phyloP scores from a whole-genome alignment of 805 yeast genomes.

The Phaffomyces antillensis region DNA sequence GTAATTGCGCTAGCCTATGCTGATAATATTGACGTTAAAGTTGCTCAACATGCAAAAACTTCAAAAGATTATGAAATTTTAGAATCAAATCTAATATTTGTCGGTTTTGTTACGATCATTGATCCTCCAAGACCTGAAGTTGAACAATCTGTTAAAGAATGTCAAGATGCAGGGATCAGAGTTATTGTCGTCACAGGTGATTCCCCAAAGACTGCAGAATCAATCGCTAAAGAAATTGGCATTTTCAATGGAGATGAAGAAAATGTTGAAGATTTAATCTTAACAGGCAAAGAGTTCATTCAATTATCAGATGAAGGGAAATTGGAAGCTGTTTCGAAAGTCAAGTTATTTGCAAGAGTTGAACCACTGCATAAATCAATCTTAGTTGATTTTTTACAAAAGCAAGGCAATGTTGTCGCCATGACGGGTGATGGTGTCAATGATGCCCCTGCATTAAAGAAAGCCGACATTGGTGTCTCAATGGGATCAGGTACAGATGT shows the following conservation, averaged over 20 bases:
- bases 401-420: slow-evolving; percentile 46
- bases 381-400: slow-evolving; percentile 41
- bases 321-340: slow-evolving; percentile 36
- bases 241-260: slow-evolving; percentile 22
- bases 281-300: slow-evolving; percentile 34
- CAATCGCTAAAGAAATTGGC: slow-evolving; percentile 41
- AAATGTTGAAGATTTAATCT: slow-evolving; percentile 24
- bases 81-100: slow-evolving; percentile 25
- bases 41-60: slow-evolving; percentile 20
- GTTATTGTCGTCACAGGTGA: slow-evolving; percentile 49
- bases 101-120: slow-evolving; percentile 35
- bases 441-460: slow-evolving; percentile 57
- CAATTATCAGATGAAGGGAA: slow-evolving; percentile 29
- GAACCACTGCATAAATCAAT: slow-evolving; percentile 49
- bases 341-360: slow-evolving; percentile 45
- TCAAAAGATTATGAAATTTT: slow-evolving; percentile 33
- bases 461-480: slow-evolving; percentile 57
- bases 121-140: slow-evolving; percentile 40
- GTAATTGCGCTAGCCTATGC: slow-evolving; percentile 30
- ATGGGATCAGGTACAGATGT: slow-evolving; percentile 62
- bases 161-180: slow-evolving; percentile 36
- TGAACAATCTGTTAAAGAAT: slow-evolving; percentile 26
- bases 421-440: slow-evolving; percentile 65
- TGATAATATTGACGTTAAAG: slow-evolving; percentile 27
- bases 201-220: slow-evolving; percentile 44